These are phyloP conservation scores for Trametes sanguinea DNA, from an alignment of 768 basidiomycete species.

Conservation along the genomic window DNA sequence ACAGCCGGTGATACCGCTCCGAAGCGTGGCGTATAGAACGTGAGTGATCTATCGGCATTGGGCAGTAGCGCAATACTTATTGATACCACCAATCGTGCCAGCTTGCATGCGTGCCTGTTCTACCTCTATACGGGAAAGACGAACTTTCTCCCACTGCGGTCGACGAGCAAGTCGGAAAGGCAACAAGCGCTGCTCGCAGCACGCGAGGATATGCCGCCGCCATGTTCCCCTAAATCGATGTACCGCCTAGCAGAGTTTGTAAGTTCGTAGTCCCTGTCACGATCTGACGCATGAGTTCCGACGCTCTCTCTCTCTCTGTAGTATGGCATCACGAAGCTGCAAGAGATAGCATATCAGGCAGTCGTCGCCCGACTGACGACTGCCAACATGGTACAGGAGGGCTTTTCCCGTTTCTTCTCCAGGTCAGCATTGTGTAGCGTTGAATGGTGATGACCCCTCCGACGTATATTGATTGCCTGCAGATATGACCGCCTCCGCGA, in stretches of 20 bases:
- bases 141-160: conserved; percentile 37
- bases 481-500: conserved; percentile 23
- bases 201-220: conserved; percentile 2
- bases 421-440: conserved; percentile 19
- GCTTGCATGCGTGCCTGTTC: conserved; percentile 42
- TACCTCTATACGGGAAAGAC: conserved; percentile 42
- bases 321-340: conserved; percentile 25
- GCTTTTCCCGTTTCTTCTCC: conserved; percentile 27
- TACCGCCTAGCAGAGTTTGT: conserved; percentile 29
- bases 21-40: conserved; percentile 25
- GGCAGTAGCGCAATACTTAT: too few relatives aligned
- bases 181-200: conserved; percentile 2
- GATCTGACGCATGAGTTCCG: too few relatives aligned
- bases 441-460: neutral
- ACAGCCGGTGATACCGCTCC: conserved; percentile 13
- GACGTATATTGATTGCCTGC: neutral
- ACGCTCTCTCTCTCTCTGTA: too few relatives aligned
- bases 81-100: conserved; percentile 23
- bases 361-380: conserved; percentile 15
- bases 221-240: conserved; percentile 29
- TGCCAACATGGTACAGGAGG: conserved; percentile 29
- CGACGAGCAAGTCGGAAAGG: conserved; percentile 11
- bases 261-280: too few relatives aligned
- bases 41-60: conserved; percentile 1
- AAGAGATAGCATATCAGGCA: conserved; percentile 19